Conservation (phyloP, 2,329 filamentous ascomycete species). For the Cercospora sp. region DNA sequence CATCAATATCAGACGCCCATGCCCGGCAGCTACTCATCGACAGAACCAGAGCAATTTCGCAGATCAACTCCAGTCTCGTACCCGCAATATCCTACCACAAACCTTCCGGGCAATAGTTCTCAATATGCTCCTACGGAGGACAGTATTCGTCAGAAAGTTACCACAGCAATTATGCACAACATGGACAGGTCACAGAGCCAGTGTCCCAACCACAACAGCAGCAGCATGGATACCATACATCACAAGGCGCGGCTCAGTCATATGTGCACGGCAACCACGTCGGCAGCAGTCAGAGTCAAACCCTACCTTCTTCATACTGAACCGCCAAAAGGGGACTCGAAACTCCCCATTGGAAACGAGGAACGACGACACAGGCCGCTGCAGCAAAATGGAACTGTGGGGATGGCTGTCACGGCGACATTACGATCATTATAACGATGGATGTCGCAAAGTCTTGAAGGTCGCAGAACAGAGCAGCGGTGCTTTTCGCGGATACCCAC, state of each 20-base stretch:
- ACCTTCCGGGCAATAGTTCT: conserved; percentile 30
- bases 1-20: conserved; percentile 18
- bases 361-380: background rate
- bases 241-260: conserved; percentile 15
- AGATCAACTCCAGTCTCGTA: conserved; percentile 30
- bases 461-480: background rate
- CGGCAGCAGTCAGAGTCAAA: conserved; percentile 4
- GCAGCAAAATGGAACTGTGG: background rate
- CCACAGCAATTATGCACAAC: conserved; percentile 20
- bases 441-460: background rate
- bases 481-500: conserved; percentile 8
- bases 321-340: background rate
- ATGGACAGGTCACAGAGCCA: conserved; percentile 22
- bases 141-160: conserved; percentile 26
- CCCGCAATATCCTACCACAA: conserved; percentile 31
- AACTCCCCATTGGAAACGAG: background rate
- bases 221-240: conserved; percentile 12
- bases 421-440: background rate
- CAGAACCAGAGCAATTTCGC: conserved; percentile 22
- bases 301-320: background rate
- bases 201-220: conserved; percentile 13
- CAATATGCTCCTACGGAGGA: conserved; percentile 30
- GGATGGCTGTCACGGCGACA: background rate
- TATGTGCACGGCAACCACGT: conserved; percentile 15
- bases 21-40: conserved; percentile 12